Base-by-base conservation (phyloP, 148 eudicot genomes). In the Suaeda aralocaspica region DNA sequence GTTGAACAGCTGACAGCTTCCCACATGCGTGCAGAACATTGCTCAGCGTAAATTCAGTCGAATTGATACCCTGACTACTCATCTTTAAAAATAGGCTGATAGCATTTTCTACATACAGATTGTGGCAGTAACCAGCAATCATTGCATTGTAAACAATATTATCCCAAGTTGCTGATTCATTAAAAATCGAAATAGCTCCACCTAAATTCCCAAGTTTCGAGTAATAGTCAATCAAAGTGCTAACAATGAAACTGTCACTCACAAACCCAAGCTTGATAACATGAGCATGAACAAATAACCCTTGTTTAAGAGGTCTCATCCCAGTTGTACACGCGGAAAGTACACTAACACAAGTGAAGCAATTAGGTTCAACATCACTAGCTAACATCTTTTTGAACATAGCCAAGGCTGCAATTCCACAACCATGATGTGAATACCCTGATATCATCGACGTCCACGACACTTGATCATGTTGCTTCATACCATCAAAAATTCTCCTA, bases 381-480 rank as follows among this genome's bases (percentile, higher is more conserved):
- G 22, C 28, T 63, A 80, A 30, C 86, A 83, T 80, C 48, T 75
- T 64, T 72, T 65, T 83, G 55, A 83, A 83, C 70, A 83, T 63
- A 25, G 51, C 19, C 46, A 71, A 25, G 49, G 81, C 79, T 57
- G 75, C 77, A 60, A 51, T 64, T 41, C 70, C 75, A 46, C 11
- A 19, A 63, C 80, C 76, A 61, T 33, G 63, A 53, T 74, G 82
- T 9, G 76, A 64, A 66, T 67, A 75, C 33, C 84, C 81, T 9
- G 76, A 72, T 59, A 83, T 83, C 31, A 83, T 80, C 21, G 80
- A 80, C 22, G 86, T 75, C 82, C 86, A 83, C 6, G 86, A 80
- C 16, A 83, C 79, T 36, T 78, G 70, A 77, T 83, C 84, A 49
- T 80, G 83, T 21, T 48, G 50, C 61, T 75, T 67, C 82, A 83